A percentile compares a stretch with the other conserved stretches of the same genome.
Evolutionary conservation across 192 early-diverging fungal species (phyloP).

Genomic region (Entrophospora sp.): DNA sequence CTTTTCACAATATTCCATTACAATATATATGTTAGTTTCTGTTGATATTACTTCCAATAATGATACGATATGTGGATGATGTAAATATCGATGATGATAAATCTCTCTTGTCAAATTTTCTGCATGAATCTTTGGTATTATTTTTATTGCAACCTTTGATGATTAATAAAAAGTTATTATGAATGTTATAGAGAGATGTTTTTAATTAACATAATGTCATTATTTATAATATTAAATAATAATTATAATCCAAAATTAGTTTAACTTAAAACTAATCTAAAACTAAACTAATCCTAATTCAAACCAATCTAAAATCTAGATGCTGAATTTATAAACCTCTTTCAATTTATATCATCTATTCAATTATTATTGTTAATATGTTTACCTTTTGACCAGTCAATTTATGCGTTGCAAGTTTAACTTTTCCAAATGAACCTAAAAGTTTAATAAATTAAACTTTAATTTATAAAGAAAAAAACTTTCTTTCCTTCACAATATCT

Average conservation of each 20-base stretch:
- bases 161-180: neutral
- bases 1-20: slow-evolving; percentile 69
- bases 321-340: no score
- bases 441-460: neutral
- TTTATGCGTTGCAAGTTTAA: slow-evolving; percentile 50
- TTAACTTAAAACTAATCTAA: no score
- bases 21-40: slow-evolving; percentile 68
- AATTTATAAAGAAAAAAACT: neutral
- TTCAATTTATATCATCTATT: no score
- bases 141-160: slow-evolving; percentile 50
- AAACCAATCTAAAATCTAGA: no score
- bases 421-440: slow-evolving; percentile 56
- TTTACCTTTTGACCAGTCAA: slow-evolving; percentile 42
- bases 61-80: slow-evolving; percentile 70
- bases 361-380: no score
- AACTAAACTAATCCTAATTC: no score
- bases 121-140: slow-evolving; percentile 49
- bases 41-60: slow-evolving; percentile 69
- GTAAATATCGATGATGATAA: slow-evolving; percentile 54
- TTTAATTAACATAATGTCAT: no score
- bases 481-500: neutral
- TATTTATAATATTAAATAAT: no score
- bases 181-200: slow-evolving; percentile 2
- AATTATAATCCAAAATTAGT: no score
- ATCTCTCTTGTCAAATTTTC: slow-evolving; percentile 56